Percentiles rank a stretch among this genome's conserved stretches.
Conservation (phyloP, 1,284 basidiomycete species). For the Fomitopsis schrenkii region DNA sequence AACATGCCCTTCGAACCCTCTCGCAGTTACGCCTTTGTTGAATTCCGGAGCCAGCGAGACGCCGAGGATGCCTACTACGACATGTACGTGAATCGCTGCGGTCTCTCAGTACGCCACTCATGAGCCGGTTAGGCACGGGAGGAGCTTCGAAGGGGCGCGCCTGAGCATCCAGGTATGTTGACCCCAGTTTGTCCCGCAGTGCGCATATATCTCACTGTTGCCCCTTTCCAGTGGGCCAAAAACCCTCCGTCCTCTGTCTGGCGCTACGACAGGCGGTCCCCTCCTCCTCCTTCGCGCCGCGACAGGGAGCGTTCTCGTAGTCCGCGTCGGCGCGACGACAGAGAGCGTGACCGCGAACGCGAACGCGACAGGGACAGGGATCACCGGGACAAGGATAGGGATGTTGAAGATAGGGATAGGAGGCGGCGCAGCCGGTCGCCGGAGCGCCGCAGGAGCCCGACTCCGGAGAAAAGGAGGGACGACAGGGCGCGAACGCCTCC, state of each 20-base stretch:
- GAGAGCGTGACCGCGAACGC: constrained; percentile 30
- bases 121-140: constrained; percentile 63
- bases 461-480: constrained; percentile 44
- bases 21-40: constrained; percentile 88
- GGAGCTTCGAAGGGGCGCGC: constrained; percentile 77
- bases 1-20: constrained; percentile 49
- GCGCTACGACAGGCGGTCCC: constrained; percentile 69
- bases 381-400: constrained; percentile 31
- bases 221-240: constrained; percentile 73
- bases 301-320: constrained; percentile 37
- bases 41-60: constrained; percentile 80
- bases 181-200: not conserved
- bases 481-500: constrained; percentile 44
- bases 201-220: not conserved
- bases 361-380: constrained; percentile 37
- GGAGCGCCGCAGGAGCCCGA: constrained; percentile 25
- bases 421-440: constrained; percentile 36
- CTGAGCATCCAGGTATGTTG: constrained; percentile 72
- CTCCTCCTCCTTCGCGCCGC: constrained; percentile 50
- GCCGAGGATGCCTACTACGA: constrained; percentile 90
- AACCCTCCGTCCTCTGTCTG: constrained; percentile 85
- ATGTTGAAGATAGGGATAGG: constrained; percentile 32
- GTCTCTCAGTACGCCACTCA: constrained; percentile 8
- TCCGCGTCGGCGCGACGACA: constrained; percentile 29
- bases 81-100: constrained; percentile 49